These are phyloP conservation scores for Rhodotorula babjevae DNA, from an alignment of 768 basidiomycete genomes.

Conservation along the genomic window DNA sequence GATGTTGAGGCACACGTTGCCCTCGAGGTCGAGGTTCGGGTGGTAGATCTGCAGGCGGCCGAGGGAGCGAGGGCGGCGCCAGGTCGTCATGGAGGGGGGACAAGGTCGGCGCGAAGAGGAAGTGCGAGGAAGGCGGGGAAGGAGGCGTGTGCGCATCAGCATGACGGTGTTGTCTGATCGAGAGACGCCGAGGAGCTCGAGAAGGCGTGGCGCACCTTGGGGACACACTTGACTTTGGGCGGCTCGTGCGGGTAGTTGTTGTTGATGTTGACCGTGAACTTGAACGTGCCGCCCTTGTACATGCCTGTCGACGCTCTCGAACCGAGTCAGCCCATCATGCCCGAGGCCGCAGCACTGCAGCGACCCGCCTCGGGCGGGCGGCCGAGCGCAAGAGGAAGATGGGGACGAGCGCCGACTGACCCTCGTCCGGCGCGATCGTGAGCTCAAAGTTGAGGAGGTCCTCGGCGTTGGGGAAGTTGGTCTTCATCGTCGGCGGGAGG, in stretches of 20 bases:
- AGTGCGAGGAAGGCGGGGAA: not conserved
- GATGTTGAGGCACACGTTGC: constrained; percentile 97
- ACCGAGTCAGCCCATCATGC: no score
- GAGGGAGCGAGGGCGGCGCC: no score
- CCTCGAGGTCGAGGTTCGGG: constrained; percentile 95
- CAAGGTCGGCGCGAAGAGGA: not conserved
- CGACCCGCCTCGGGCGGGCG: no score
- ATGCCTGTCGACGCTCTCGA: constrained; percentile 72
- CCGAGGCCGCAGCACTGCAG: no score
- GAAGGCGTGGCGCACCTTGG: constrained; percentile 60
- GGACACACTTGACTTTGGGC: constrained; percentile 96
- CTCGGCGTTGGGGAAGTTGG: constrained; percentile 80
- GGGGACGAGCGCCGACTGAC: constrained; percentile 51
- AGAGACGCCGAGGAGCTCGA: not conserved
- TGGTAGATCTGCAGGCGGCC: constrained; percentile 75
- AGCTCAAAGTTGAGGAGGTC: constrained; percentile 96
- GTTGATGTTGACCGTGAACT: constrained; percentile 92
- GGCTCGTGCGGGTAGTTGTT: constrained; percentile 98
- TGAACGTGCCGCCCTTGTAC: constrained; percentile 93
- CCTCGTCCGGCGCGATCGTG: constrained; percentile 94
- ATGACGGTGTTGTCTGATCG: not conserved
- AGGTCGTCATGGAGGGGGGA: no score
- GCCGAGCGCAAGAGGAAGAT: not conserved
- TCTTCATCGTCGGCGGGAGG: constrained; percentile 92
- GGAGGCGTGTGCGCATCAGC: no score